A percentile compares a stretch with the other conserved stretches of the same genome.
These are phyloP conservation scores for Drechslerella stenobrocha DNA, from an alignment of 2,329 filamentous ascomycete species.

Conservation along the genomic window DNA sequence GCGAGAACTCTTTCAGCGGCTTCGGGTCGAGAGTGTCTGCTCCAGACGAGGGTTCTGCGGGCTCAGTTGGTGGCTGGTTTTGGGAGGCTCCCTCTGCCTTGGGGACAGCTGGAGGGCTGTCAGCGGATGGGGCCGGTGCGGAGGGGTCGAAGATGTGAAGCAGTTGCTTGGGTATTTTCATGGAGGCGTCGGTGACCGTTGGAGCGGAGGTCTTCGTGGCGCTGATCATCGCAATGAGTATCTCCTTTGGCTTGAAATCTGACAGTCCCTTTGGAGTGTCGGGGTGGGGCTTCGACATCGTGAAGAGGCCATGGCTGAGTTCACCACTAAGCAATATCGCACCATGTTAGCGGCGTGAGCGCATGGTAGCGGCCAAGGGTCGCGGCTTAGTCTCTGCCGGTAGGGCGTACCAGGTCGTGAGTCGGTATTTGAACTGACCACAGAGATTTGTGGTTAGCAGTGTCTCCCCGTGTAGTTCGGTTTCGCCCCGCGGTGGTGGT, in stretches of 20 bases:
- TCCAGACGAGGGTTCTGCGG: constrained; percentile 2
- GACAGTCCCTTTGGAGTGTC: constrained; percentile 44
- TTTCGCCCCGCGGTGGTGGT: not conserved
- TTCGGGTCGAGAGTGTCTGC: constrained; percentile 7
- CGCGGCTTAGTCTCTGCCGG: not conserved
- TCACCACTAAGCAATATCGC: constrained; percentile 25
- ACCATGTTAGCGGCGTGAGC: not conserved
- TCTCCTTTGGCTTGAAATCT: constrained; percentile 44
- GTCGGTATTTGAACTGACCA: constrained; percentile 34
- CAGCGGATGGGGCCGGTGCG: too few relatives aligned
- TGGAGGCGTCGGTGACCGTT: constrained; percentile 29
- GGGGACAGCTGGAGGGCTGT: not conserved
- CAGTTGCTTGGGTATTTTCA: constrained; percentile 29
- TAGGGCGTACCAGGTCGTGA: constrained; percentile 32
- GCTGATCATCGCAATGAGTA: constrained; percentile 38
- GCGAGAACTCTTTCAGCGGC: constrained; percentile 4
- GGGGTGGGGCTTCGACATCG: constrained; percentile 40
- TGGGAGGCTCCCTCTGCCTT: constrained; percentile 1
- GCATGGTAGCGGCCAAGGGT: constrained; percentile 9
- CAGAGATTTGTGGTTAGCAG: constrained; percentile 8
- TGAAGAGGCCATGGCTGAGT: constrained; percentile 40
- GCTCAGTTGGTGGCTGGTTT: not conserved
- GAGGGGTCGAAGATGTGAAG: constrained; percentile 5
- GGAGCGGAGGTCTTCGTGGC: constrained; percentile 26
- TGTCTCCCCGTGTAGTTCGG: not conserved